Evolutionary conservation across 805 yeast genomes (phyloP), one percentile per base, ranked within the genome.

Genomic region (Candida vaughaniae): DNA sequence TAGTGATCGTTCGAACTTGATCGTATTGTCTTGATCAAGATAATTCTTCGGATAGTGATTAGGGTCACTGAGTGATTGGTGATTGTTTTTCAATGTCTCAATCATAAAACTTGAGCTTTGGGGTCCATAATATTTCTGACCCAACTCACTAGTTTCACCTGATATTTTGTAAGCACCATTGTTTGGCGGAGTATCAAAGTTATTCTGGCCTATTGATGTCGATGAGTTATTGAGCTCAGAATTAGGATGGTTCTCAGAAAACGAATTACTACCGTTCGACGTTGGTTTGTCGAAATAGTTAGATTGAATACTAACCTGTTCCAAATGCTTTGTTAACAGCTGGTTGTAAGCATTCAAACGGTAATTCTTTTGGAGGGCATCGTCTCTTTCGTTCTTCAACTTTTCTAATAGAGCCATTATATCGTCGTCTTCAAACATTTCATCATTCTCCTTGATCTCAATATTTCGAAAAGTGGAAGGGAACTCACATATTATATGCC

Each of bases 61-160:
- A 8, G 32, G 32, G 2, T 29, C 34, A 12, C 22, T 25, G 8
- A 22, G 16, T 5, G 6, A 6, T 6, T 16, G 10, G 7, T 39
- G 35, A 19, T 35, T 32, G 6, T 33, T 30, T 35, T 51, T 52
- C 31, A 65, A 56, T 2, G 63, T 51, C 23, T 67, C 66, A 25
- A 72, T 64, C 78, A 74, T 73, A 46, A 58, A 73, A 27, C 58
- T 54, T 5, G 73, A 62, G n/a, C 75, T 70, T 41, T 66, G 73
- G 1, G 80, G 78, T 0, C 78, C 78, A 47, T 71, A 75, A 44
- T 68, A 75, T 38, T 70, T 71, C 20, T 61, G 64, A 22, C 70
- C 71, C 12, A 47, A 36, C 43, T 66, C 71, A 17, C 65, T 53
- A 16, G 68, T 62, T 43, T 64, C 70, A 3, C 70, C 70, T 6